A percentile compares a stretch with the other conserved stretches of the same genome.
These are phyloP conservation scores for Diversispora eburnea DNA, from an alignment of 192 early-diverging fungal genomes.

Conservation along the genomic window DNA sequence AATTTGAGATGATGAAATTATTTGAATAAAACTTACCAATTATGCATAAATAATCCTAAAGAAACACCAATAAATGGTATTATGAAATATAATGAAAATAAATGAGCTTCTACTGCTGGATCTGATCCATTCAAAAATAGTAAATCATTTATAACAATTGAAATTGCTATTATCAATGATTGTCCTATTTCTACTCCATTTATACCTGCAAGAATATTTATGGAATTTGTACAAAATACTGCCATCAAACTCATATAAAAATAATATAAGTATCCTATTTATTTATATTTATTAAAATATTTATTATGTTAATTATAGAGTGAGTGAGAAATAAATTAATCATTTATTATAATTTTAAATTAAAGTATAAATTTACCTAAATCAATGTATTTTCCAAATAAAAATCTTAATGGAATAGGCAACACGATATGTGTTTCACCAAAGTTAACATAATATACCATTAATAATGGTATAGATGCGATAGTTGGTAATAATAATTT, in stretches of 20 bases:
- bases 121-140: conserved; percentile 57
- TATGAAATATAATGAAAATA: conserved; percentile 87
- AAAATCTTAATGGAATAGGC: conserved; percentile 74
- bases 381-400: conserved; percentile 71
- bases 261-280: conserved; percentile 81
- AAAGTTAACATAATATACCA: conserved; percentile 89
- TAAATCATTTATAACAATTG: conserved; percentile 71
- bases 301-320: too few species aligned
- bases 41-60: conserved; percentile 74
- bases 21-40: conserved; percentile 59
- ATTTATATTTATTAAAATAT: neutral
- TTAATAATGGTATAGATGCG: conserved; percentile 88
- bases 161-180: conserved; percentile 85
- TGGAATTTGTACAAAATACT: conserved; percentile 95
- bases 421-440: conserved; percentile 85
- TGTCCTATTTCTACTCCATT: conserved; percentile 97
- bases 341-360: too few species aligned
- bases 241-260: conserved; percentile 83
- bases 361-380: conserved; percentile 53
- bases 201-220: conserved; percentile 97
- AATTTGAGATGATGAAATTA: too few species aligned
- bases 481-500: conserved; percentile 92
- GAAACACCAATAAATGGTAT: conserved; percentile 91
- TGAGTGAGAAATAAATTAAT: too few species aligned
- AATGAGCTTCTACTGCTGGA: conserved; percentile 73